Base-by-base conservation (phyloP, 331 rosid species). In the Quercus phellos region DNA sequence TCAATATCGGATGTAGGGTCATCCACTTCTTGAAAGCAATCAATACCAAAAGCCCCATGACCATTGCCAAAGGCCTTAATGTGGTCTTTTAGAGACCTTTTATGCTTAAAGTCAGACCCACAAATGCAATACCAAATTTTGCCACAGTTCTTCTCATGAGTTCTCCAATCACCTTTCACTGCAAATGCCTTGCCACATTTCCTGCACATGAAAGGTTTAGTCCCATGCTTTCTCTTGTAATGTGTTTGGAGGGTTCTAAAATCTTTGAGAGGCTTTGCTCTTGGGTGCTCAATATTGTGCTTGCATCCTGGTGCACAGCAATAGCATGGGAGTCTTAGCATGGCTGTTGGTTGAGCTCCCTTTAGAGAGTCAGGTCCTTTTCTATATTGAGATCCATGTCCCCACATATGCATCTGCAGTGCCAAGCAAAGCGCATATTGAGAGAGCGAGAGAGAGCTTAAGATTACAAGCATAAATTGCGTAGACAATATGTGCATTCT, bases 61-160 rank as follows among this genome's bases (percentile, higher is more conserved):
- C 90, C 91, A 17, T 34, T 80, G 14, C 97, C 95, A 50, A 92
- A 92, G 42, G 97, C 90, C 77, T 80, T 85, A 21, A 90, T 70
- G 27, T 92, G 97, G 55, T 92, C 97, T 46, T 90, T 92, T 0
- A 92, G 83, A 13, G 97, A 92, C 81, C 97, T 84, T 27, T 92
- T 92, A 77, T 92, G 97, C 79, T 92, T 92, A 54, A 92, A 92
- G 73, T 92, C 95, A 16, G 97, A 92, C 3, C 97, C 97, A 79
- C 97, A 92, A 13, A 85, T 43, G 53, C 97, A 92, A 59, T 82
- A 90, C 97, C 97, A 90, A 38, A 90, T 70, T 32, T 87, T 90
- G 18, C 97, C 95, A 18, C 97, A 92, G 56, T 92, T 92, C 83
- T 92, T 92, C 89, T 92, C 97, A 70, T 92, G 93, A 4, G 97